Evolutionary conservation across 2,329 filamentous ascomycete species (phyloP).

Genomic region (Thermomyces lanuginosus): DNA sequence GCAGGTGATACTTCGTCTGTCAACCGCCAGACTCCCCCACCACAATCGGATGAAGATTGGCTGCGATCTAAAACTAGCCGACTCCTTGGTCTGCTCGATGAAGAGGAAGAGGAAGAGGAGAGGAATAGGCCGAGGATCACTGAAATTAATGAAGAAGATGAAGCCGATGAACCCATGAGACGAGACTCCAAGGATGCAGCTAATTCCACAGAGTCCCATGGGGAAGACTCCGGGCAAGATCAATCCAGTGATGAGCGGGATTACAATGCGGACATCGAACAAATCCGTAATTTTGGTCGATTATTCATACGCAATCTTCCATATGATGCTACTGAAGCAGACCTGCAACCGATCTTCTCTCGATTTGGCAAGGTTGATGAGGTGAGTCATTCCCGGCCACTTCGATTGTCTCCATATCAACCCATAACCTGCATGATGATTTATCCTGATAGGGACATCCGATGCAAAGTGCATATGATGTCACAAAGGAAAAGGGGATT

Average conservation of each 20-base stretch:
- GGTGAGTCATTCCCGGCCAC: constrained; percentile 43
- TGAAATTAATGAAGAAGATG: constrained; percentile 1
- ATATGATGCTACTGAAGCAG: constrained; percentile 61
- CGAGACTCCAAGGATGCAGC: constrained; percentile 1
- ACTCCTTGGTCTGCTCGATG: constrained; percentile 67
- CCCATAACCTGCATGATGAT: constrained; percentile 63
- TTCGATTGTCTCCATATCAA: constrained; percentile 1
- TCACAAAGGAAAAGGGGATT: constrained; percentile 74
- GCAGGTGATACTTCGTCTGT: constrained; percentile 6
- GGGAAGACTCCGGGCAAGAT: constrained; percentile 1
- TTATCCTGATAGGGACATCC: constrained; percentile 99
- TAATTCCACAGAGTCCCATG: constrained; percentile 3
- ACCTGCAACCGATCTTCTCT: constrained; percentile 54
- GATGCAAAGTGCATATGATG: constrained; percentile 83
- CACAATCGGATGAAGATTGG: constrained; percentile 69
- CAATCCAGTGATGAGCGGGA: constrained; percentile 11
- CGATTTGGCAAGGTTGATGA: constrained; percentile 66
- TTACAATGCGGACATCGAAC: constrained; percentile 35
- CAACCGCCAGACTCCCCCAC: constrained; percentile 8
- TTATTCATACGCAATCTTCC: constrained; percentile 81
- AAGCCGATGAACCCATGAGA: constrained; percentile 1
- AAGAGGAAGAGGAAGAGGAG: constrained; percentile 33
- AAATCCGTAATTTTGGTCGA: constrained; percentile 55
- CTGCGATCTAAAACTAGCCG: constrained; percentile 75
- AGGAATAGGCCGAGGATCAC: constrained; percentile 15